These are phyloP conservation scores for Cordyceps tenuipes DNA, from an alignment of 2,329 filamentous ascomycete genomes.

Conservation along the genomic window DNA sequence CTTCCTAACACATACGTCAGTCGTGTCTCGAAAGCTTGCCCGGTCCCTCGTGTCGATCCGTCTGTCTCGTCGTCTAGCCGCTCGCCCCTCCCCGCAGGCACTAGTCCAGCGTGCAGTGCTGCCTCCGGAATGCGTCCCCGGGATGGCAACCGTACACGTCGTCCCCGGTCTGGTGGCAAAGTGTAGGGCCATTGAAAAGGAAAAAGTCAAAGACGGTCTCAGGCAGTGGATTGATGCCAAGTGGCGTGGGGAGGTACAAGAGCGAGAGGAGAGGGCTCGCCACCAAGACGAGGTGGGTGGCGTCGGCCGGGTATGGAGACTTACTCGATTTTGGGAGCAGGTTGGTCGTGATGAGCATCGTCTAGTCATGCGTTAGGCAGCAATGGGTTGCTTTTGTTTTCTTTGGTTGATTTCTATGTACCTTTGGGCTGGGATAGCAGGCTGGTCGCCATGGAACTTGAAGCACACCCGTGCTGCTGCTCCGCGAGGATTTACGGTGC, in stretches of 20 bases:
- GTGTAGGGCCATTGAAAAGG: conserved; percentile 55
- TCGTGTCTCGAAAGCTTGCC: conserved; percentile 55
- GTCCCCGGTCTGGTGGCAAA: conserved; percentile 55
- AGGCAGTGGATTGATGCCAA: conserved; percentile 56
- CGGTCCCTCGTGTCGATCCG: conserved; percentile 58
- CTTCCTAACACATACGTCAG: conserved; percentile 57
- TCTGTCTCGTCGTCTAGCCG: conserved; percentile 51
- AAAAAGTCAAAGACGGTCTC: conserved; percentile 59
- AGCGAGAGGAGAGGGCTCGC: conserved; percentile 39
- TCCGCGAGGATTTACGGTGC: background rate
- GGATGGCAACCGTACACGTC: conserved; percentile 33
- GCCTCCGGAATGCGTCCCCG: conserved; percentile 53
- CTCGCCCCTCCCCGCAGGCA: conserved; percentile 49
- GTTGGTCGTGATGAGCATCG: conserved; percentile 36
- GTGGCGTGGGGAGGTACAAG: conserved; percentile 44
- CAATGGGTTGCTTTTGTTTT: background rate
- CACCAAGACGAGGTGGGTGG: conserved; percentile 42
- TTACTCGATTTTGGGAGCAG: conserved; percentile 60
- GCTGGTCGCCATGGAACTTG: background rate
- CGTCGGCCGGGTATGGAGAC: conserved; percentile 49
- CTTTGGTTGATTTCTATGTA: background rate
- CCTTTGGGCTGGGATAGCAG: background rate
- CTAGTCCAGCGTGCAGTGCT: conserved; percentile 58
- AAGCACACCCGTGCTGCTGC: background rate
- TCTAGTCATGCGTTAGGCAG: conserved; percentile 8